Conservation (phyloP, 805 yeast species). For the Ogataea paradorogensis region DNA sequence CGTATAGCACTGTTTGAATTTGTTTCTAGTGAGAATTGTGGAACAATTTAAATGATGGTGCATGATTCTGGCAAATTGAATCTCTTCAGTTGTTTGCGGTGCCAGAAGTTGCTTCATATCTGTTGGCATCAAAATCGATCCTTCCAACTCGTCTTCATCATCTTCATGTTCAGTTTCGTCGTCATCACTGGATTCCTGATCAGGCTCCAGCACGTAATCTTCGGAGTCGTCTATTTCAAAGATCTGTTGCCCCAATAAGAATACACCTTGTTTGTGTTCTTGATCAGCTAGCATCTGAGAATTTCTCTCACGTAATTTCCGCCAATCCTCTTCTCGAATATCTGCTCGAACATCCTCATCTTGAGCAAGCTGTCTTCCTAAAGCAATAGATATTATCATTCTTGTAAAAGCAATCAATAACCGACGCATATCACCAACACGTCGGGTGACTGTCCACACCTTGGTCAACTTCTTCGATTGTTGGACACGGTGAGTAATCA, state of each 20-base stretch:
- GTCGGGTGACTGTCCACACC: slow-evolving; percentile 20
- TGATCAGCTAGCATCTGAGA: background rate
- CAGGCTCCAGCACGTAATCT: slow-evolving; percentile 13
- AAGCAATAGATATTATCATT: background rate
- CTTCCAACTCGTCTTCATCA: slow-evolving; percentile 10
- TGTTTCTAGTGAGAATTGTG: slow-evolving; percentile 29
- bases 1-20: slow-evolving; percentile 23
- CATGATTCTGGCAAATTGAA: slow-evolving; percentile 27
- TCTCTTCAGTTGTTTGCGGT: slow-evolving; percentile 28
- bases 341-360: slow-evolving; percentile 1
- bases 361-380: background rate
- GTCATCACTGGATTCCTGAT: background rate
- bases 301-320: slow-evolving; percentile 5
- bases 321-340: slow-evolving; percentile 10
- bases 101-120: slow-evolving; percentile 25
- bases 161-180: slow-evolving; percentile 11
- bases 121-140: slow-evolving; percentile 9
- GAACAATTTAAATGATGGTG: slow-evolving; percentile 26
- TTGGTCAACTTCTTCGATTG: slow-evolving; percentile 8
- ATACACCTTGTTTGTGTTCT: background rate
- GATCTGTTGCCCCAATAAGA: background rate
- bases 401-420: slow-evolving; percentile 7
- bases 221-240: slow-evolving; percentile 9
- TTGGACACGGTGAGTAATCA: slow-evolving; percentile 16
- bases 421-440: slow-evolving; percentile 10